Base-by-base conservation (phyloP, 139 green algal species). In the Chlamydomonas schloesseri region DNA sequence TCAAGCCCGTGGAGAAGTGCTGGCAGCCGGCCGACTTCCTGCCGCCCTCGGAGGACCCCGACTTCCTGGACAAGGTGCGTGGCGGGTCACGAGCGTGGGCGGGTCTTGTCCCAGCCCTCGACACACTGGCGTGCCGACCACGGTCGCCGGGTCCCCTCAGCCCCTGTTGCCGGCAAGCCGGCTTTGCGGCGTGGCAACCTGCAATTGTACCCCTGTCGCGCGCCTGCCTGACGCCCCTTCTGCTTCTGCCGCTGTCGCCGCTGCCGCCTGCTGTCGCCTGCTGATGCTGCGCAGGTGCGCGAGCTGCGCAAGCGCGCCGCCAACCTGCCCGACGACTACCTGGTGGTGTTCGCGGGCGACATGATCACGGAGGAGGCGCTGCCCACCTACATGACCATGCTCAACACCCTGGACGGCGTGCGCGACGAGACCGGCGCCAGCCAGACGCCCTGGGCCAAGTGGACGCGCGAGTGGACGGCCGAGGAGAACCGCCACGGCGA, bases 321-420 rank as follows among this genome's bases (percentile, higher is more conserved):
- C 47, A 83, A 89, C 70, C 90, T 99, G 74, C 96, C 98, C 0
- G 96, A 99, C 72, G 98, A 99, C 87, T 98, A 99, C 91, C 92
- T 99, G 79, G 96, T 99, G 34, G 94, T 95, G 23, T 94, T 99
- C 67, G 94, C 97, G 21, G 94, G 94, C 64, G 97, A 99, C 89
- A 98, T 97, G 95, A 97, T 99, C 88, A 99, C 97, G 8, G 98
- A 99, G 95, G 98, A 99, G 94, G 98, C 98, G 33, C 93, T 99
- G 78, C 98, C 98, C 53, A 99, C 98, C n/a, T 99, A 99, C 93
- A 99, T 99, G 98, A 98, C 96, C 89, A 99, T 99, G 98, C 92
- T 99, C 37, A 99, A 99, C 94, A 99, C 97, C 13, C 93, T 99
- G 69, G 98, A 99, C 76, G 98, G 97, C 37, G 96, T 98, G 31